phyloP scores from a whole-genome alignment of 345 rosid species.

The Microthlaspi erraticum region DNA sequence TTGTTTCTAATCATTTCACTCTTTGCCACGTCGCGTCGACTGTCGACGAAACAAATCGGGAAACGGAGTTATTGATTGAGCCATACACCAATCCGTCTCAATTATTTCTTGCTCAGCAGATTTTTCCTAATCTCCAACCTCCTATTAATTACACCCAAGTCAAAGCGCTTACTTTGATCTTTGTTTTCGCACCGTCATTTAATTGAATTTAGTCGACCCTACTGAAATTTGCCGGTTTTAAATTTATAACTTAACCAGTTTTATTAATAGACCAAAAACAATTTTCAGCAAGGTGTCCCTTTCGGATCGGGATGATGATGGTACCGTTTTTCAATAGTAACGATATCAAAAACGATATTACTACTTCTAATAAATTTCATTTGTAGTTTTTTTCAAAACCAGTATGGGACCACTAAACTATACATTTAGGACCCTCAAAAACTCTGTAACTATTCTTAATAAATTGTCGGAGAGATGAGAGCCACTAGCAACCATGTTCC shows the following conservation, averaged over 20 bases:
- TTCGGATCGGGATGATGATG: too few species aligned
- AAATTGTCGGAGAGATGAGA: slow-evolving; percentile 1
- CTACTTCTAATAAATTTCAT: too few species aligned
- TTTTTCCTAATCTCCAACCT: slow-evolving; percentile 3
- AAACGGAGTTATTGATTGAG: background rate
- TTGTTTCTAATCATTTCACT: background rate
- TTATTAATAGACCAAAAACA: too few species aligned
- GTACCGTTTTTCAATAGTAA: too few species aligned
- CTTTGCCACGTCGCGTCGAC: background rate
- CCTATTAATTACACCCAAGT: slow-evolving; percentile 23
- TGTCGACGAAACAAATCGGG: slow-evolving; percentile 20
- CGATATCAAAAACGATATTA: too few species aligned
- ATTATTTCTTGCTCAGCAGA: background rate
- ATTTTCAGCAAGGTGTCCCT: too few species aligned
- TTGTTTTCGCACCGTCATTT: slow-evolving; percentile 23
- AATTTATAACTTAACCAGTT: too few species aligned
- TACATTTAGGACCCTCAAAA: background rate
- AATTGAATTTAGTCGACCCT: slow-evolving; percentile 16
- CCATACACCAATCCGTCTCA: slow-evolving; percentile 19
- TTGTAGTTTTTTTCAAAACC: too few species aligned
- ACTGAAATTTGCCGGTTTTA: background rate
- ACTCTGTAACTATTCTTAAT: too few species aligned
- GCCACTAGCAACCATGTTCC: slow-evolving; percentile 3
- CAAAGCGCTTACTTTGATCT: slow-evolving; percentile 6
- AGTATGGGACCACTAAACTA: background rate